These are phyloP conservation scores for Ogataea sp. DNA, from an alignment of 805 yeast genomes.

Conservation along the genomic window DNA sequence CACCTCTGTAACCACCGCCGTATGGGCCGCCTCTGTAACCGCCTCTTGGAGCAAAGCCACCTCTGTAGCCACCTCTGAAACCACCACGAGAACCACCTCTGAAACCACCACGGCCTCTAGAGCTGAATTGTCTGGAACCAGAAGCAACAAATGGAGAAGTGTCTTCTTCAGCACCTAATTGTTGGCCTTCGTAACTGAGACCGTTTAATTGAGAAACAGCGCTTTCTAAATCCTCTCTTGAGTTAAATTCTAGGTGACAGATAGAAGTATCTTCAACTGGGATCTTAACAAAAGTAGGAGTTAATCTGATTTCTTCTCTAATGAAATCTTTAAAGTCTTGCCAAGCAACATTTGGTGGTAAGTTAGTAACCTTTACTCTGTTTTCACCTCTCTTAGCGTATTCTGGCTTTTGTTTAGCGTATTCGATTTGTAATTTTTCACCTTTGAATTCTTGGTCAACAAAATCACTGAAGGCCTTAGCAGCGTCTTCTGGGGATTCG, in stretches of 20 bases:
- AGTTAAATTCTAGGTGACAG: constrained; percentile 47
- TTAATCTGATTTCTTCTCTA: constrained; percentile 58
- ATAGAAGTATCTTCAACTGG: constrained; percentile 33
- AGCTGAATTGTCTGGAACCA: constrained; percentile 39
- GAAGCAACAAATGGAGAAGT: constrained; percentile 44
- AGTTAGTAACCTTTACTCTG: constrained; percentile 60
- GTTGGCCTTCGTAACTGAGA: constrained; percentile 54
- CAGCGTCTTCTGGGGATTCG: constrained; percentile 50
- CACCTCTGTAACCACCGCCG: constrained; percentile 30
- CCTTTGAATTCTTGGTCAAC: constrained; percentile 40
- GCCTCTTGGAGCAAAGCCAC: constrained; percentile 29
- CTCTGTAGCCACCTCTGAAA: constrained; percentile 29
- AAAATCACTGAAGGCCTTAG: constrained; percentile 39
- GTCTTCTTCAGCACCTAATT: constrained; percentile 73
- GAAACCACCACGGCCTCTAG: constrained; percentile 33
- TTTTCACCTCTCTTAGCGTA: constrained; percentile 61
- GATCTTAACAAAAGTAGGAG: constrained; percentile 56
- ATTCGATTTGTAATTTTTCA: constrained; percentile 42
- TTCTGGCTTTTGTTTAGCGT: constrained; percentile 43
- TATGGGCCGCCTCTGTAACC: constrained; percentile 24
- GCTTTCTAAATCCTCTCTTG: constrained; percentile 67
- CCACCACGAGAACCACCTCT: constrained; percentile 25
- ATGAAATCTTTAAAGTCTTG: constrained; percentile 88
- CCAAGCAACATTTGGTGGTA: constrained; percentile 78
- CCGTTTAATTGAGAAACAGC: constrained; percentile 72